Evolutionary conservation across 495 filamentous ascomycete genomes (phyloP), one percentile per base, ranked within the genome.

Genomic region (Penicillium desertorum): DNA sequence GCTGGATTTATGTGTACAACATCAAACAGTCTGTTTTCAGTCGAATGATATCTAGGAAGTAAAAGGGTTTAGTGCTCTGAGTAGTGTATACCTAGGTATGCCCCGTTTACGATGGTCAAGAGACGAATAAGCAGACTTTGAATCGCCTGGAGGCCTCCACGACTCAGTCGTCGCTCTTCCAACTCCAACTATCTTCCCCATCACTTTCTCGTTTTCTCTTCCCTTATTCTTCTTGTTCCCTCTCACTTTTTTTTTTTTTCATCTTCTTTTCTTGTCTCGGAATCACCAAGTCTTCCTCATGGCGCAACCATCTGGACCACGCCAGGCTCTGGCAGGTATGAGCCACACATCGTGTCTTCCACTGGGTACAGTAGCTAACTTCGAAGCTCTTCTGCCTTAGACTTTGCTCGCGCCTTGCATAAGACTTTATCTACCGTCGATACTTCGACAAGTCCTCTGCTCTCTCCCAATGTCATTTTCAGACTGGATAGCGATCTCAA

Each of bases 31-130:
- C 44, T 36, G 14, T 34, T 50, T 25, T 37, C 20, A 14, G 25
- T 32, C 3, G 10, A 48, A 32, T 48, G 10, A 17, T 17, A 47
- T 30, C 7, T 47, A 30, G 7, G 14, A 29, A 47, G 8, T 19
- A 47, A n/a, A 10, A 47, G 27, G 16, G 14, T 4, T 36, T 51
- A 1, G 8, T 37, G 58, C 22, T 19, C 62, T 61, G 29, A 55
- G 47, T 52, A 45, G n/a, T 58, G 69, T 30, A 12, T 20, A n/a
- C n/a, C n/a, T n/a, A n/a, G n/a, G n/a, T n/a, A 14, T 17, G 8
- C 5, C 5, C n/a, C 0, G 27, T 32, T 34, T 34, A 29, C 29
- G 17, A 20, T n/a, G 27, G 1, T 47, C 45, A 47, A 19, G 7
- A 19, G n/a, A 14, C 17, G 45, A 48, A 32, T 5, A n/a, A 8